Base-by-base conservation (phyloP, 805 yeast species). In the Monosporozyma yasuniensis region DNA sequence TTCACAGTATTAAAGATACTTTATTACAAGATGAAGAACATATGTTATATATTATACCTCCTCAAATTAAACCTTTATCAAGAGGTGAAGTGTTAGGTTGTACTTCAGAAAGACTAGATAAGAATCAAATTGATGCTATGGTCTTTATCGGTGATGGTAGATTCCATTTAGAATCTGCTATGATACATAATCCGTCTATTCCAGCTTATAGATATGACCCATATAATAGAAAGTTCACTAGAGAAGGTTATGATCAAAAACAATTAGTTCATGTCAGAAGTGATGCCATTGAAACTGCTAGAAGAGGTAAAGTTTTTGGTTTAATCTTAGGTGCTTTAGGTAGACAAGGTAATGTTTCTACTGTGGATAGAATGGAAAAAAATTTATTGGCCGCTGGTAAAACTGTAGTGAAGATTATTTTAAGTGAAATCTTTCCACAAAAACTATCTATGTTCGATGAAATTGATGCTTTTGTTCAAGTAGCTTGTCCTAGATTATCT, bases 1-100 rank as follows among this genome's bases (percentile, higher is more conserved):
- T 93, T 18, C 98, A 93, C 64, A 79, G 85, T 41, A 76, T 88
- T 10, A 78, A 79, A 55, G 79, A 78, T 42, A 80, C 77, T 51
- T 68, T 87, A 21, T 79, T 77, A 35, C 67, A 67, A 10, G 80
- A 77, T 55, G 67, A 65, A 25, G 69, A 68, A 10, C 66, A 65
- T 9, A 73, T 75, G 34, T 68, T 90, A 8, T 79, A 77, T 59
- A 74, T 86, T 2, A 74, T 81, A 4, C 84, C 98, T 1, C 98
- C 99, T 0, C 99, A 93, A 63, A 85, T 87, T 10, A 79, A 78
- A 73, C 99, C 99, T 0, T 68, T 93, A 4, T 89, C 97, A 1
- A 88, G 87, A 60, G 99, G 98, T 49, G 99, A 93, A 64, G 96
- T 93, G 0, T 72, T 93, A 14, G 99, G 99, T 0, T 93, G 99